Evolutionary conservation across 2,329 filamentous ascomycete species (phyloP).

Genomic region (Capronia epimyces): DNA sequence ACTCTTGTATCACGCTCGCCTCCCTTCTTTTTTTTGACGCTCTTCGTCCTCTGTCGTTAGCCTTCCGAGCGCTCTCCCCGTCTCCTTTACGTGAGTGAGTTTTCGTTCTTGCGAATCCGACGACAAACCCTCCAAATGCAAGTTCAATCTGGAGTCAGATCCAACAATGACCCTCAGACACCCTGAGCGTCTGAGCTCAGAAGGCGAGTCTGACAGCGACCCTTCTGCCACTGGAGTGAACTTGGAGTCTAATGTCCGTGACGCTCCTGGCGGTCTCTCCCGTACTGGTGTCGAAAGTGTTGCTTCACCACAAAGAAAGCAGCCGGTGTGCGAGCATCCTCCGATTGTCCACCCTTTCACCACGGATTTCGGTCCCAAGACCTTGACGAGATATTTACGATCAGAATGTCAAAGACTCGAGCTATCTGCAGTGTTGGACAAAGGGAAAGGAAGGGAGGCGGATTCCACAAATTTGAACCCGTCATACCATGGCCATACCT

Average conservation of each 20-base stretch:
- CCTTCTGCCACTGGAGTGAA: neutral
- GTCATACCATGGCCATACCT: neutral
- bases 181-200: conserved; percentile 4
- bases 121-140: neutral
- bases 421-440: conserved; percentile 1
- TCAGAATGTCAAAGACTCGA: conserved; percentile 14
- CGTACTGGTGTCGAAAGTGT: neutral
- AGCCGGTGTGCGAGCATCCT: neutral
- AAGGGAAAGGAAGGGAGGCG: conserved; percentile 14
- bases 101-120: neutral
- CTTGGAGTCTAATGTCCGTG: neutral
- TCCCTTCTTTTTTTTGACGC: neutral
- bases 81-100: neutral
- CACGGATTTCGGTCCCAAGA: conserved; percentile 24
- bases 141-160: neutral
- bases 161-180: conserved; percentile 15
- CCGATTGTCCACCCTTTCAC: conserved; percentile 10
- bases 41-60: neutral
- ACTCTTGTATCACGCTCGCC: neutral
- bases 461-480: neutral
- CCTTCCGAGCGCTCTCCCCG: too few species aligned
- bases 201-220: conserved; percentile 2
- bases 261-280: neutral
- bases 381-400: conserved; percentile 18
- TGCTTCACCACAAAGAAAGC: neutral